These are phyloP conservation scores for Fusarium goolgardi DNA, from an alignment of 2,329 filamentous ascomycete species.

Conservation along the genomic window DNA sequence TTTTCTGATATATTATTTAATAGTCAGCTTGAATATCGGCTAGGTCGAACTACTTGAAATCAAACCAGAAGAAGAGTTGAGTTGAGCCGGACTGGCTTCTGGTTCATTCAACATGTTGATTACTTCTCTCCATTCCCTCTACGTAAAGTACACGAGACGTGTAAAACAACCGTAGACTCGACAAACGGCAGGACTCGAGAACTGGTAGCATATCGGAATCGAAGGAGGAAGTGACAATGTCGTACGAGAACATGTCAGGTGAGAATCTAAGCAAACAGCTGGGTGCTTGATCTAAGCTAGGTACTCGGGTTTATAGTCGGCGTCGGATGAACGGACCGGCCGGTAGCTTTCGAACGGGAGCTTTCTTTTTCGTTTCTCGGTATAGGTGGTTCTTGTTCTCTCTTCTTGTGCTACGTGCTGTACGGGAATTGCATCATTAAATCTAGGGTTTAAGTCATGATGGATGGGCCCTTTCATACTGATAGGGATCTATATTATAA, in stretches of 20 bases:
- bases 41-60: slow-evolving; percentile 17
- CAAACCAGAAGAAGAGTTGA: slow-evolving; percentile 23
- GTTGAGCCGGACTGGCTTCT: slow-evolving; percentile 28
- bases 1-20: slow-evolving; percentile 30
- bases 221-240: slow-evolving; percentile 31
- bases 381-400: not conserved
- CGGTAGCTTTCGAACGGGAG: slow-evolving; percentile 3
- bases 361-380: slow-evolving; percentile 3
- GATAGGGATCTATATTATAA: not conserved
- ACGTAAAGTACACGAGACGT: not conserved
- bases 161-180: slow-evolving; percentile 6
- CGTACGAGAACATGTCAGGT: slow-evolving; percentile 33
- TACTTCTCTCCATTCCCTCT: not conserved
- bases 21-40: slow-evolving; percentile 2
- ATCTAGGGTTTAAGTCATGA: slow-evolving; percentile 11
- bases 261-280: not conserved
- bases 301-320: slow-evolving; percentile 10
- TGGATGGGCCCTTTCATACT: slow-evolving; percentile 7
- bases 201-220: slow-evolving; percentile 10
- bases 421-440: slow-evolving; percentile 26
- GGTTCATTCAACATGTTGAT: slow-evolving; percentile 7
- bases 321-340: slow-evolving; percentile 20
- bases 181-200: slow-evolving; percentile 3
- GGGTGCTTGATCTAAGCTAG: not conserved
- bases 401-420: not conserved